Conservation (phyloP, 2,329 filamentous ascomycete species). For the Talaromyces sp. region DNA sequence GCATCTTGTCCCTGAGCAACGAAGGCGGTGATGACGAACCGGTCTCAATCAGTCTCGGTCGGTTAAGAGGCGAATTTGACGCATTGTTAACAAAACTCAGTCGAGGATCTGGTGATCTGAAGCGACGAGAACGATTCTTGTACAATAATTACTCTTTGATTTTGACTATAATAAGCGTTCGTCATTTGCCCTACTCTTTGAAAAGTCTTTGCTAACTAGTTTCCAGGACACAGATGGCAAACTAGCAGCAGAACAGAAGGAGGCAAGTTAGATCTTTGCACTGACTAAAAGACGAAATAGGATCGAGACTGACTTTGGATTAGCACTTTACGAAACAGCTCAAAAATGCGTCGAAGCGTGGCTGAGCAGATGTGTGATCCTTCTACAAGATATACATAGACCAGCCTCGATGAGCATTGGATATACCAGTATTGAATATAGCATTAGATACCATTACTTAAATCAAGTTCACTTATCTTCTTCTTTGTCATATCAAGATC, state of each 20-base stretch:
- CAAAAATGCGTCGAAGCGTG: constrained; percentile 32
- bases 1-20: constrained; percentile 74
- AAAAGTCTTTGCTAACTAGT: constrained; percentile 14
- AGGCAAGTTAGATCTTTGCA: constrained; percentile 26
- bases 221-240: constrained; percentile 44
- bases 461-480: background rate
- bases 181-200: constrained; percentile 16
- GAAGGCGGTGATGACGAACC: constrained; percentile 94
- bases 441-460: constrained; percentile 11
- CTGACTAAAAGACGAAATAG: background rate
- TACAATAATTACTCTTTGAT: constrained; percentile 95
- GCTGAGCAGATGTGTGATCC: constrained; percentile 13
- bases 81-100: constrained; percentile 73
- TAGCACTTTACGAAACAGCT: constrained; percentile 40
- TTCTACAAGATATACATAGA: background rate
- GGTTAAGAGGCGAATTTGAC: constrained; percentile 77
- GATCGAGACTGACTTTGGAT: constrained; percentile 15
- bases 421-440: constrained; percentile 5
- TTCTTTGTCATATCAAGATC: background rate
- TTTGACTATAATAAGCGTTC: constrained; percentile 78
- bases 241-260: constrained; percentile 63
- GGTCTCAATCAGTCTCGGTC: constrained; percentile 70
- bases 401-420: background rate
- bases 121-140: constrained; percentile 80
- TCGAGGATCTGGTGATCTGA: constrained; percentile 67